phyloP scores from a whole-genome alignment of 2,329 filamentous ascomycete genomes.

The Calonectria multiphialidica region DNA sequence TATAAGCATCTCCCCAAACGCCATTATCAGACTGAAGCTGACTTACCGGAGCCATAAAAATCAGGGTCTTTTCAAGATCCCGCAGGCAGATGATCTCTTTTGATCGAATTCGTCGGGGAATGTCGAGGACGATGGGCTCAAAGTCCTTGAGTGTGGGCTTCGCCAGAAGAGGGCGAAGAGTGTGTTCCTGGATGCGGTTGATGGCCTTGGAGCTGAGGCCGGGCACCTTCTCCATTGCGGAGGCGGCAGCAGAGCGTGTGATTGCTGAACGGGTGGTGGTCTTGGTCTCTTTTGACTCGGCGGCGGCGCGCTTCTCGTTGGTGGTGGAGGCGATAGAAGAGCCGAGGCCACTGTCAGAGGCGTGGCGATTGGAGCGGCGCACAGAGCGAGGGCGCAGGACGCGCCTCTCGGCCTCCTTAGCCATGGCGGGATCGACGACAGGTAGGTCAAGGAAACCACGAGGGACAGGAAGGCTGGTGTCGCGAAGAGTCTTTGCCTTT shows the following conservation, averaged over 20 bases:
- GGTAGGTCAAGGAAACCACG: slow-evolving; percentile 69
- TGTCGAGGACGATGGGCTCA: slow-evolving; percentile 81
- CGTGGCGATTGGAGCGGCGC: slow-evolving; percentile 73
- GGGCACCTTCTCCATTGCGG: slow-evolving; percentile 62
- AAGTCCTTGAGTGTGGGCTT: slow-evolving; percentile 83
- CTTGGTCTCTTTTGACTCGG: slow-evolving; percentile 51
- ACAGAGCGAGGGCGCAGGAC: slow-evolving; percentile 66
- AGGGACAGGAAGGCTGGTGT: slow-evolving; percentile 71
- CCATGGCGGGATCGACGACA: slow-evolving; percentile 63
- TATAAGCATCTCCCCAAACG: slow-evolving; percentile 75
- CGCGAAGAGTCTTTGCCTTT: slow-evolving; percentile 54
- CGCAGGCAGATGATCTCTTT: slow-evolving; percentile 92
- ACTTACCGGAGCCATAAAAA: slow-evolving; percentile 96
- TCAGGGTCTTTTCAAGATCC: slow-evolving; percentile 92
- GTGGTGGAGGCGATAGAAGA: slow-evolving; percentile 78
- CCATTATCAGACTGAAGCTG: slow-evolving; percentile 65
- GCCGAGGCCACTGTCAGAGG: slow-evolving; percentile 89
- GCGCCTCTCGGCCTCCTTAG: slow-evolving; percentile 59
- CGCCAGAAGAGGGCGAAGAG: slow-evolving; percentile 81
- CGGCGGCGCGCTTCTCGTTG: slow-evolving; percentile 60
- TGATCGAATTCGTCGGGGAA: slow-evolving; percentile 82
- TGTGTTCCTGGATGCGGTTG: slow-evolving; percentile 83
- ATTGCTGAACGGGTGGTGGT: slow-evolving; percentile 63
- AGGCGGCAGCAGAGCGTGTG: slow-evolving; percentile 68
- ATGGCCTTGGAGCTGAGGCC: slow-evolving; percentile 77